A percentile compares a stretch with the other conserved stretches of the same genome.
These are phyloP conservation scores for Sphagnum magellanicum DNA, from an alignment of 228 moss, liverwort and hornwort genomes.

Conservation along the genomic window DNA sequence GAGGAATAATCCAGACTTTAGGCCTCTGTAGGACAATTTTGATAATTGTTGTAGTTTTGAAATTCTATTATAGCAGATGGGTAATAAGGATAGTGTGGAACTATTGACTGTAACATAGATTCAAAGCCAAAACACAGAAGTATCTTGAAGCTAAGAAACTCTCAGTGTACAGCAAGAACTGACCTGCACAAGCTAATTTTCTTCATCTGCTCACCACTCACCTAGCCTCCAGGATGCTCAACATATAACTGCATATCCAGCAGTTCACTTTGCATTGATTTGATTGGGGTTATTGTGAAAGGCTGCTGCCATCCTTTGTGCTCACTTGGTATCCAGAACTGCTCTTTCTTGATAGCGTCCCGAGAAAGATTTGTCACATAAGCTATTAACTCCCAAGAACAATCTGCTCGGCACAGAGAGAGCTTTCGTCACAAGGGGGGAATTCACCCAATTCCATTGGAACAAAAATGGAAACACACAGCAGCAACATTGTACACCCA, in stretches of 20 bases:
- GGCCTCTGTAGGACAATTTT: no score
- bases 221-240: constrained; percentile 31
- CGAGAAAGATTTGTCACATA: constrained; percentile 60
- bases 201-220: no score
- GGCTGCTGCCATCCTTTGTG: constrained; percentile 58
- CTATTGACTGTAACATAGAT: no score
- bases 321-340: constrained; percentile 69
- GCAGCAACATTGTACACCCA: neutral
- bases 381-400: constrained; percentile 76
- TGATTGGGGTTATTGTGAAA: constrained; percentile 52
- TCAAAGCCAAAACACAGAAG: no score
- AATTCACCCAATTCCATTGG: neutral
- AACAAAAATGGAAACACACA: constrained; percentile 3
- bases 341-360: constrained; percentile 41
- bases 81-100: no score
- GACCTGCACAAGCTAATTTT: no score
- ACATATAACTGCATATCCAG: constrained; percentile 70
- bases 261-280: constrained; percentile 56
- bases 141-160: no score
- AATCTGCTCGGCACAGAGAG: constrained; percentile 35
- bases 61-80: no score
- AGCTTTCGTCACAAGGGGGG: neutral
- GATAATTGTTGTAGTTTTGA: no score
- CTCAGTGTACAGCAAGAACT: no score
- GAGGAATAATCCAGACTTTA: no score